A percentile compares a stretch with the other conserved stretches of the same genome.
phyloP scores from a whole-genome alignment of 2,329 filamentous ascomycete genomes.

The Venturiaceae sp. region DNA sequence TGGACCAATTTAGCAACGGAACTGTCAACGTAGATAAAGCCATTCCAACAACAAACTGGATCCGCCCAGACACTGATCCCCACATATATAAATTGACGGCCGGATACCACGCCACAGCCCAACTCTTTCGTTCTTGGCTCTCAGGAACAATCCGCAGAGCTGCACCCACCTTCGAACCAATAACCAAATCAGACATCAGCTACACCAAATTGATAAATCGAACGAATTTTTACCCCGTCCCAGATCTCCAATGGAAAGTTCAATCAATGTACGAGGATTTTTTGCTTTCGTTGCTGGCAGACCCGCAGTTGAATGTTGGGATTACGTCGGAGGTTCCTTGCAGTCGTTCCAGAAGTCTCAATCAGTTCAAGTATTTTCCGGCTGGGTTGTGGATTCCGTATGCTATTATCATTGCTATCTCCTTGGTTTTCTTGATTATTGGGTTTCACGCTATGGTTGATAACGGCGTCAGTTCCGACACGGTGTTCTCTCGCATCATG shows the following conservation, averaged over 20 bases:
- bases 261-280: conserved; percentile 26
- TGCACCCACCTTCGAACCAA: conserved; percentile 13
- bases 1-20: background rate
- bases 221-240: conserved; percentile 18
- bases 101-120: conserved; percentile 22
- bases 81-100: conserved; percentile 21
- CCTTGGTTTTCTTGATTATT: conserved; percentile 19
- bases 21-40: conserved; percentile 11
- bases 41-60: conserved; percentile 15
- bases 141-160: conserved; percentile 19
- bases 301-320: conserved; percentile 17
- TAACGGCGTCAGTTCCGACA: conserved; percentile 26
- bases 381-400: conserved; percentile 26
- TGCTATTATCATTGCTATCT: conserved; percentile 20
- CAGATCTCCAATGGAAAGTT: conserved; percentile 18
- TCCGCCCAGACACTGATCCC: conserved; percentile 15
- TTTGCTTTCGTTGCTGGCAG: conserved; percentile 23
- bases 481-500: conserved; percentile 25
- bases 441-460: conserved; percentile 22
- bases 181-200: conserved; percentile 24
- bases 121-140: conserved; percentile 24
- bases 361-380: conserved; percentile 22
- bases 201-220: conserved; percentile 23
- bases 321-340: background rate
- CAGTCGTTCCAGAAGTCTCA: conserved; percentile 16